phyloP scores from a whole-genome alignment of 163 green algal species.

The Smithsoniella earleae region DNA sequence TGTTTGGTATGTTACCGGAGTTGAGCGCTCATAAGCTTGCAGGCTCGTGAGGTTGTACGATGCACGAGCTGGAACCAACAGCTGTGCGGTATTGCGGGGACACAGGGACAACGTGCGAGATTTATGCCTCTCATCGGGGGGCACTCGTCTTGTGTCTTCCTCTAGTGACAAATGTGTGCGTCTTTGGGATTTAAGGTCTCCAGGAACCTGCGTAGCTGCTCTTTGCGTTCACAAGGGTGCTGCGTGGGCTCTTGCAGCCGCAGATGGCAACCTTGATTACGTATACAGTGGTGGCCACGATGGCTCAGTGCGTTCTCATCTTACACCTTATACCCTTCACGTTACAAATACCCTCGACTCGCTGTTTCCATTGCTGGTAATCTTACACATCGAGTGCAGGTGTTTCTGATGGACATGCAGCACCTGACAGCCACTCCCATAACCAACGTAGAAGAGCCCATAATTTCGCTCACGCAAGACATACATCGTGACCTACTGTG shows the following conservation, averaged over 20 bases:
- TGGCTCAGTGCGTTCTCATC: background rate
- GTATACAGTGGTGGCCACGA: slow-evolving; percentile 8
- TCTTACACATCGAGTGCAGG: background rate
- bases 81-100: background rate
- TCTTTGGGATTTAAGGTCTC: slow-evolving; percentile 6
- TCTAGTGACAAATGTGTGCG: slow-evolving; percentile 26
- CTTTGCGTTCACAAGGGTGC: background rate
- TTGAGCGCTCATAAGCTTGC: too few species aligned
- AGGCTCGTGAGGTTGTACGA: slow-evolving; percentile 22
- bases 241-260: slow-evolving; percentile 2
- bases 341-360: too few species aligned
- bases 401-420: slow-evolving; percentile 16
- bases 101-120: slow-evolving; percentile 29
- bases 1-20: too few species aligned
- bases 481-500: background rate
- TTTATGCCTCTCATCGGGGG: background rate
- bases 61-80: background rate
- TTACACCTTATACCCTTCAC: too few species aligned
- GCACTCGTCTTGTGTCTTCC: background rate
- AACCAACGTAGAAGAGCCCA: background rate
- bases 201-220: background rate
- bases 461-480: slow-evolving; percentile 17
- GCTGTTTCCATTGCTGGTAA: too few species aligned
- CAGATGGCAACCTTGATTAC: background rate
- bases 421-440: background rate